These are phyloP conservation scores for Ophiocordyceps camponoti-leonardi DNA, from an alignment of 2,329 filamentous ascomycete genomes.

Conservation along the genomic window DNA sequence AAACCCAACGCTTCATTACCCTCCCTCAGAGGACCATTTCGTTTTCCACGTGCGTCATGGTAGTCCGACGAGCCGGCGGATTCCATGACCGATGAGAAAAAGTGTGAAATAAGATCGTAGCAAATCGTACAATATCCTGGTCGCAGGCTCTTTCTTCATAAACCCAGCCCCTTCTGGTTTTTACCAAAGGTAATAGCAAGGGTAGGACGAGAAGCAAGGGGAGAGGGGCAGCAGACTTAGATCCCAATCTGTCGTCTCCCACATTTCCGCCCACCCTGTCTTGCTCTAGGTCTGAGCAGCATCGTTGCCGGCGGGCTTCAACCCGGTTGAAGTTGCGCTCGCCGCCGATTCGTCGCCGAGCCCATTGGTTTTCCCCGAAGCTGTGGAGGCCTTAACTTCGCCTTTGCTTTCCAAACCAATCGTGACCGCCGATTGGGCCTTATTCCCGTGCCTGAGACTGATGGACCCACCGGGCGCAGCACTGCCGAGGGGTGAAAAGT, in stretches of 20 bases:
- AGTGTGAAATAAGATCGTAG: neutral
- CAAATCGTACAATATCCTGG: conserved; percentile 1
- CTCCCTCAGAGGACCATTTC: neutral
- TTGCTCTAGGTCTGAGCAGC: too few species aligned
- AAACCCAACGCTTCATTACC: too few species aligned
- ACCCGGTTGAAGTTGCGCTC: conserved; percentile 1
- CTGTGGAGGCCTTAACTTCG: neutral
- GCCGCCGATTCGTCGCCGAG: neutral
- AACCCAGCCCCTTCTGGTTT: neutral
- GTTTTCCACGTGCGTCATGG: neutral
- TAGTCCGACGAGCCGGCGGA: neutral
- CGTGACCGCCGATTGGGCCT: neutral
- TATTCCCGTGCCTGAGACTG: neutral
- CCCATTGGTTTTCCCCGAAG: conserved; percentile 3
- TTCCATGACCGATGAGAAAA: neutral
- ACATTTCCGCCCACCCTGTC: too few species aligned
- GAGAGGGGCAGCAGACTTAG: too few species aligned
- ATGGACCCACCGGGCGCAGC: neutral
- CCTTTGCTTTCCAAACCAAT: neutral
- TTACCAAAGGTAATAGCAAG: too few species aligned
- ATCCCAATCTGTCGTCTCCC: neutral
- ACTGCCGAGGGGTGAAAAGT: conserved; percentile 19
- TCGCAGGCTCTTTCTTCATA: neutral
- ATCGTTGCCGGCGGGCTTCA: neutral
- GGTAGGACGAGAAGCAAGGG: too few species aligned